phyloP scores from a whole-genome alignment of 495 filamentous ascomycete species.

The Immersiella caudata region DNA sequence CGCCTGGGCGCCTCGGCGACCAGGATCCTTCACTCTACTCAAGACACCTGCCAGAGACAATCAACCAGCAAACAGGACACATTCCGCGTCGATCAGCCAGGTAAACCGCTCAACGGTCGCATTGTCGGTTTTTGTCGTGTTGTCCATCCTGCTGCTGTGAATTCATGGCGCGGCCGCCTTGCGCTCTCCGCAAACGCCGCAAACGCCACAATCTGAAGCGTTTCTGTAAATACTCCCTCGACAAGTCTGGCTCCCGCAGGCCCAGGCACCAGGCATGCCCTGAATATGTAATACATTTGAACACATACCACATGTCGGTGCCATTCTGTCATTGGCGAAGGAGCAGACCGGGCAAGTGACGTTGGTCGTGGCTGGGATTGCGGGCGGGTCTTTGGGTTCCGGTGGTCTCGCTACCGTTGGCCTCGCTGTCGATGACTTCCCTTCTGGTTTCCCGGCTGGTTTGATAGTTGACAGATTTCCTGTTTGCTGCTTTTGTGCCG shows the following conservation, averaged over 20 bases:
- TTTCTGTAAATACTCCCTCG: constrained; percentile 61
- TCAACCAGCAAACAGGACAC: not conserved
- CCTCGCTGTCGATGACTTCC: constrained; percentile 1
- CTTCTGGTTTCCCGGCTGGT: not conserved
- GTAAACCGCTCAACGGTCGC: too few relatives aligned
- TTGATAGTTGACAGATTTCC: not conserved
- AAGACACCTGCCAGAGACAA: not conserved
- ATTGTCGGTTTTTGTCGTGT: too few relatives aligned
- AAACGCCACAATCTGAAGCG: constrained; percentile 63
- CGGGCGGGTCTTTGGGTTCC: not conserved
- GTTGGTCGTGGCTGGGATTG: not conserved
- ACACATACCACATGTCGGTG: constrained; percentile 64
- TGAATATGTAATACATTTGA: constrained; percentile 62
- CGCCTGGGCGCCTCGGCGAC: not conserved
- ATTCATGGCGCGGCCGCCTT: constrained; percentile 16
- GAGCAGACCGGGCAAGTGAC: constrained; percentile 63
- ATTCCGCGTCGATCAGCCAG: not conserved
- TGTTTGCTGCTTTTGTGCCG: not conserved
- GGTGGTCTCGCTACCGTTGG: not conserved
- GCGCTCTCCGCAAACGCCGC: constrained; percentile 64
- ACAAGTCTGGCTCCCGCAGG: constrained; percentile 59
- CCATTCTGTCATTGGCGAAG: constrained; percentile 52
- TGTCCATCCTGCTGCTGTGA: not conserved
- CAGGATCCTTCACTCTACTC: not conserved
- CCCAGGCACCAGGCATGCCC: constrained; percentile 58